Evolutionary conservation across 2,329 filamentous ascomycete species (phyloP).

Genomic region (Xylaria multiplex): DNA sequence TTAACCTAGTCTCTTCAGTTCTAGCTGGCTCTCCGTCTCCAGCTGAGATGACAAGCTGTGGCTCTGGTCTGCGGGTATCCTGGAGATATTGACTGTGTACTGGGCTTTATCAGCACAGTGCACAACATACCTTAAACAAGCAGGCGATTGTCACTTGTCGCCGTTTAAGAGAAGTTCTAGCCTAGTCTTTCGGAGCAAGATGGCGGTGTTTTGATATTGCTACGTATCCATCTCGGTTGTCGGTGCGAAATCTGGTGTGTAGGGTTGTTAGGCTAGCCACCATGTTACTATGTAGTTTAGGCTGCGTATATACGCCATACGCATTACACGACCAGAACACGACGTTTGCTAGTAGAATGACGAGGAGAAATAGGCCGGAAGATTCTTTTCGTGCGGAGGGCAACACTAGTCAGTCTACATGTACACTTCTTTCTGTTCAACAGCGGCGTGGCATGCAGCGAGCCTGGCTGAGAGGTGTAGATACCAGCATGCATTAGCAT

Average conservation of each 20-base stretch:
- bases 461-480: slow-evolving; percentile 9
- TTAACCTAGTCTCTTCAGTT: slow-evolving; percentile 1
- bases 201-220: slow-evolving; percentile 26
- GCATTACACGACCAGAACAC: slow-evolving; percentile 35
- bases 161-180: slow-evolving; percentile 20
- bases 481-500: not conserved
- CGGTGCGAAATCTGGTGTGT: slow-evolving; percentile 14
- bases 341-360: slow-evolving; percentile 18
- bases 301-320: slow-evolving; percentile 21
- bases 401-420: slow-evolving; percentile 4
- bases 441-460: slow-evolving; percentile 11
- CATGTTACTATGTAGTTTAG: slow-evolving; percentile 33
- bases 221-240: slow-evolving; percentile 17
- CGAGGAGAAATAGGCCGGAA: slow-evolving; percentile 26
- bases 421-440: slow-evolving; percentile 2
- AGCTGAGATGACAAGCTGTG: slow-evolving; percentile 17
- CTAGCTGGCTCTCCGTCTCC: slow-evolving; percentile 10
- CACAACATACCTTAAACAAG: not conserved
- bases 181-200: slow-evolving; percentile 29
- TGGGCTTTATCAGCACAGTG: slow-evolving; percentile 2
- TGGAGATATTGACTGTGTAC: not conserved
- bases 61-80: slow-evolving; percentile 9
- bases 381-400: slow-evolving; percentile 20
- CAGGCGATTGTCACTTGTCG: not conserved
- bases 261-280: slow-evolving; percentile 19